phyloP scores from a whole-genome alignment of 1,284 basidiomycete genomes.

The Abortiporus biennis region DNA sequence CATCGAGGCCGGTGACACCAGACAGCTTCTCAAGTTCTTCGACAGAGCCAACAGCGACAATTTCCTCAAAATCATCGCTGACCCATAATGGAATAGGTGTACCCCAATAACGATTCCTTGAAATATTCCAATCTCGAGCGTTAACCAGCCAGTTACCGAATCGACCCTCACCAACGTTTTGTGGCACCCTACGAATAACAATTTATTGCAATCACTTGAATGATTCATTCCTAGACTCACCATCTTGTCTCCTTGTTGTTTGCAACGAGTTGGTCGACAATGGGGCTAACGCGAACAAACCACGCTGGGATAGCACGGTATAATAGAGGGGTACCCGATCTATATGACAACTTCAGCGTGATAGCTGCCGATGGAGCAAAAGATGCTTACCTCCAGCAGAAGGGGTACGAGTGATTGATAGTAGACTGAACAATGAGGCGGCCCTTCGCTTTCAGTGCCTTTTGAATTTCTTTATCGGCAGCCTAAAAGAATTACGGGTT shows the following conservation, averaged over 20 bases:
- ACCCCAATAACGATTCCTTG: slow-evolving; percentile 99
- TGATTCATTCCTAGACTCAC: slow-evolving; percentile 32
- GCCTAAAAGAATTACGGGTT: slow-evolving; percentile 39
- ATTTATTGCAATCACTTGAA: not conserved
- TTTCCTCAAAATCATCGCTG: slow-evolving; percentile 91
- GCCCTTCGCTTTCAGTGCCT: slow-evolving; percentile 84
- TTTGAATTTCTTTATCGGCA: slow-evolving; percentile 94
- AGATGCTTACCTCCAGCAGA: slow-evolving; percentile 85
- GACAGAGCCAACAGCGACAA: slow-evolving; percentile 85
- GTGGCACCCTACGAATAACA: slow-evolving; percentile 68
- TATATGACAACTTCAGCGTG: slow-evolving; percentile 22
- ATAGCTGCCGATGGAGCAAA: slow-evolving; percentile 6
- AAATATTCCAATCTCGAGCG: slow-evolving; percentile 98
- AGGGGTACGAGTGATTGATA: slow-evolving; percentile 91
- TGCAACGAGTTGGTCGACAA: slow-evolving; percentile 81
- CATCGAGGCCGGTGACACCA: slow-evolving; percentile 82
- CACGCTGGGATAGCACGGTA: slow-evolving; percentile 96
- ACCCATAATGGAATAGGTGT: slow-evolving; percentile 98
- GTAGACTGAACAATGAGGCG: slow-evolving; percentile 87
- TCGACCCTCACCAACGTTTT: slow-evolving; percentile 83
- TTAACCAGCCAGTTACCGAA: slow-evolving; percentile 98
- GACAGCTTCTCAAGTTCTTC: slow-evolving; percentile 86
- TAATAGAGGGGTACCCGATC: slow-evolving; percentile 92
- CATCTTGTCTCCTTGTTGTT: slow-evolving; percentile 93
- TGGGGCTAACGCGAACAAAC: slow-evolving; percentile 89